phyloP scores from a whole-genome alignment of 228 moss, liverwort and hornwort genomes.

The Sphagnum magellanicum region DNA sequence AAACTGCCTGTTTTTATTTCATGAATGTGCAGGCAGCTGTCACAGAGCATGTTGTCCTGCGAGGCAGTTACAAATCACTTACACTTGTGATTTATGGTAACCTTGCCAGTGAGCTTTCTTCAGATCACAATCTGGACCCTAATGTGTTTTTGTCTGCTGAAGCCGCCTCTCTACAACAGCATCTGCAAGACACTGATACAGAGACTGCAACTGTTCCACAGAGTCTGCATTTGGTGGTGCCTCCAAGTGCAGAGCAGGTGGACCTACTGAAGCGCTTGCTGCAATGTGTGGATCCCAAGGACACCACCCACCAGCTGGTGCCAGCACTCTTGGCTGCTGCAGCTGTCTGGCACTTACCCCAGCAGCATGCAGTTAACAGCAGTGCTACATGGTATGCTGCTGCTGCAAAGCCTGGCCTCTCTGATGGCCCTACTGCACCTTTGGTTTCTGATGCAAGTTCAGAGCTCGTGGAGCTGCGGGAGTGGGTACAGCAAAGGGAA shows the following conservation, averaged over 20 bases:
- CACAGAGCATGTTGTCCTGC: conserved; percentile 91
- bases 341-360: conserved; percentile 55
- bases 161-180: conserved; percentile 32
- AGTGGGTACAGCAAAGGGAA: conserved; percentile 45
- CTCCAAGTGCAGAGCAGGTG: conserved; percentile 32
- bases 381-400: conserved; percentile 43
- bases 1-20: background rate
- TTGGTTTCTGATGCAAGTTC: conserved; percentile 39
- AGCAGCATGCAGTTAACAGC: conserved; percentile 20
- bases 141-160: conserved; percentile 19
- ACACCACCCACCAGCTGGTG: conserved; percentile 52
- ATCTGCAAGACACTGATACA: conserved; percentile 34
- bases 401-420: conserved; percentile 31
- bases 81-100: conserved; percentile 88
- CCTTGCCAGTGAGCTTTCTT: conserved; percentile 69
- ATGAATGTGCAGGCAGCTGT: conserved; percentile 67
- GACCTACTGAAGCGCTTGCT: conserved; percentile 51
- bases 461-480: conserved; percentile 57
- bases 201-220: conserved; percentile 28
- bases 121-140: conserved; percentile 39
- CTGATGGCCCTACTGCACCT: conserved; percentile 34
- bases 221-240: conserved; percentile 40
- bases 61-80: conserved; percentile 89
- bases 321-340: conserved; percentile 76
- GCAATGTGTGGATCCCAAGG: conserved; percentile 31